phyloP scores from a whole-genome alignment of 225 moss, liverwort and hornwort species.

The Physcomitrellopsis africana region DNA sequence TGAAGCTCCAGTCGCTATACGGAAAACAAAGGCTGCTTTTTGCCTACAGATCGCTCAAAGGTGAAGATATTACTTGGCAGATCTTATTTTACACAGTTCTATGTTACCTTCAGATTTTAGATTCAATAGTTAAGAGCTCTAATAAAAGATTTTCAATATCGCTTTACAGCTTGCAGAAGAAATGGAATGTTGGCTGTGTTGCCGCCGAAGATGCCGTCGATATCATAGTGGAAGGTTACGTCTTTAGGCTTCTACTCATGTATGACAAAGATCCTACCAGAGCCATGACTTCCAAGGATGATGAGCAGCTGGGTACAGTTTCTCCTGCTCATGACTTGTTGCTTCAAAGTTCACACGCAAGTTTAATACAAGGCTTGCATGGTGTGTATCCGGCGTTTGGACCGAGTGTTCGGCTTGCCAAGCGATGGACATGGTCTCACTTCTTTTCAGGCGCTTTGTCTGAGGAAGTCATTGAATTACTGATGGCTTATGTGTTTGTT shows the following conservation, averaged over 20 bases:
- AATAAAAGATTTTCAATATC: conserved; percentile 12
- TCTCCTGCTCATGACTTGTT: conserved; percentile 54
- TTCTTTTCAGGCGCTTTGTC: conserved; percentile 65
- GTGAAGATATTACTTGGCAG: conserved; percentile 27
- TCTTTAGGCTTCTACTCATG: conserved; percentile 69
- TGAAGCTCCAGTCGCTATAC: conserved; percentile 75
- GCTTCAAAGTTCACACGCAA: conserved; percentile 75
- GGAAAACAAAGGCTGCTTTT: conserved; percentile 86
- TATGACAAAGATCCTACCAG: conserved; percentile 84
- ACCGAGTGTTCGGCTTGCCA: conserved; percentile 88
- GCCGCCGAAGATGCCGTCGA: conserved; percentile 83
- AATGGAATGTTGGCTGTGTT: conserved; percentile 62
- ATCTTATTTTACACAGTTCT: neutral
- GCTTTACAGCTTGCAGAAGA: conserved; percentile 70
- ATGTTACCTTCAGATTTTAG: conserved; percentile 1
- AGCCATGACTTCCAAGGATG: conserved; percentile 39
- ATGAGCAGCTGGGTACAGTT: conserved; percentile 42
- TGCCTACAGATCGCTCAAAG: conserved; percentile 83
- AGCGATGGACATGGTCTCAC: conserved; percentile 92
- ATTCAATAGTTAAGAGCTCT: conserved; percentile 18
- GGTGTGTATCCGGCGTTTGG: conserved; percentile 79
- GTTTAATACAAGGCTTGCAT: conserved; percentile 81
- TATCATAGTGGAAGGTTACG: conserved; percentile 77
- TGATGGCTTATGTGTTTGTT: conserved; percentile 82
- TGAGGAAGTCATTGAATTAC: conserved; percentile 80